A percentile compares a stretch with the other conserved stretches of the same genome.
Evolutionary conservation across 2,329 filamentous ascomycete species (phyloP).

Genomic region (Chrysoporthe deuterocubensis): DNA sequence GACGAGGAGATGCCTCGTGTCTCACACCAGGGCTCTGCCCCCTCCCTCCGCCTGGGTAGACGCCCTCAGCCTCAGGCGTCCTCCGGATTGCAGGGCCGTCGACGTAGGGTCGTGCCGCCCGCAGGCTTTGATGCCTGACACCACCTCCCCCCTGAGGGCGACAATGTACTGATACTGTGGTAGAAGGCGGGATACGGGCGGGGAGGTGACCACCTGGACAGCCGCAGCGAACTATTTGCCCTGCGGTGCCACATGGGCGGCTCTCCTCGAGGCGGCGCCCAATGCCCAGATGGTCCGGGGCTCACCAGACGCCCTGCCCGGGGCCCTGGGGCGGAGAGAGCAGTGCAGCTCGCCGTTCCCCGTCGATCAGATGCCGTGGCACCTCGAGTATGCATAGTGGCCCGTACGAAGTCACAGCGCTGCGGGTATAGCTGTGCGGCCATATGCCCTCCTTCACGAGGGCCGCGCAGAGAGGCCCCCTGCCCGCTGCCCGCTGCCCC

Average conservation of each 20-base stretch:
- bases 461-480: background rate
- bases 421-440: background rate
- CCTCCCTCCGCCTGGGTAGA: too few relatives aligned
- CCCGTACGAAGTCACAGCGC: background rate
- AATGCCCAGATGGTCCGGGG: background rate
- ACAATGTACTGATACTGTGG: too few relatives aligned
- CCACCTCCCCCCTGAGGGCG: background rate
- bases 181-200: background rate
- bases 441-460: background rate
- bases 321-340: background rate
- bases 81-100: too few relatives aligned
- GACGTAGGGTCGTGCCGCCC: background rate
- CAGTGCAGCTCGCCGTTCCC: background rate
- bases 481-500: background rate
- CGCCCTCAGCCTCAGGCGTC: too few relatives aligned
- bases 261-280: background rate
- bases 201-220: background rate
- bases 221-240: background rate
- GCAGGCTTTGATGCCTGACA: constrained; percentile 7
- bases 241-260: background rate
- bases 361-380: background rate
- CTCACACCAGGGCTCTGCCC: background rate
- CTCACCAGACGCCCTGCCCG: background rate
- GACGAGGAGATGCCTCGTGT: background rate
- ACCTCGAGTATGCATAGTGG: background rate